phyloP scores from a whole-genome alignment of 192 early-diverging fungal genomes.

The Umbelopsis isabellina region DNA sequence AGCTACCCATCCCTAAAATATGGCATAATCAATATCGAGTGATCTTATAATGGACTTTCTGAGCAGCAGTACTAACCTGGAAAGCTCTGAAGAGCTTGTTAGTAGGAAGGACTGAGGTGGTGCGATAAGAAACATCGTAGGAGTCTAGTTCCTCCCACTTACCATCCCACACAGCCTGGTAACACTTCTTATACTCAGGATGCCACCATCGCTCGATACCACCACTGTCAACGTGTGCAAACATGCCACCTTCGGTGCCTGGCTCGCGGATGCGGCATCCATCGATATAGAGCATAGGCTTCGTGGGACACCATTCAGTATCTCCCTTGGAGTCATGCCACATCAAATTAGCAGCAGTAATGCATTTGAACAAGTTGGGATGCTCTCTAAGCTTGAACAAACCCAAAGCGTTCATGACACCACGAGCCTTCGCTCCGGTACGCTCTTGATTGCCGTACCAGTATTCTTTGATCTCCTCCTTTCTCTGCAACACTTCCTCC shows the following conservation, averaged over 20 bases:
- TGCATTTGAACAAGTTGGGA: constrained; percentile 1
- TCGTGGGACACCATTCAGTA: not conserved
- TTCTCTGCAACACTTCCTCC: constrained; percentile 7
- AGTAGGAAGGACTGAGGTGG: constrained; percentile 4
- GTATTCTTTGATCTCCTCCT: constrained; percentile 11
- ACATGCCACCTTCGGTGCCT: constrained; percentile 4
- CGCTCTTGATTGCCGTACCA: constrained; percentile 16
- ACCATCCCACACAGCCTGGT: constrained; percentile 2
- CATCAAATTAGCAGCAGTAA: constrained; percentile 2
- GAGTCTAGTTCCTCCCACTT: constrained; percentile 15
- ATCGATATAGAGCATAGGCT: constrained; percentile 15
- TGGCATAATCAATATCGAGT: not conserved
- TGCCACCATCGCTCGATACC: constrained; percentile 23
- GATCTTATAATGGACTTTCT: not conserved
- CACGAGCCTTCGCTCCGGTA: not conserved
- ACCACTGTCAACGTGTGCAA: constrained; percentile 14
- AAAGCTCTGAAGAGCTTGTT: constrained; percentile 21
- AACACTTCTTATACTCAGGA: constrained; percentile 3
- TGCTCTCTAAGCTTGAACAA: constrained; percentile 17
- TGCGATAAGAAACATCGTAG: constrained; percentile 5
- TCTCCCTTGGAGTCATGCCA: constrained; percentile 15
- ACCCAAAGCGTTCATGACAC: constrained; percentile 7
- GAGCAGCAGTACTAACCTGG: not conserved
- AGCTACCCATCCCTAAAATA: not conserved
- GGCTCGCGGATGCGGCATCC: constrained; percentile 13